Base-by-base conservation (phyloP, 73 alveolate species). In the Paramecium tetraurelia region DNA sequence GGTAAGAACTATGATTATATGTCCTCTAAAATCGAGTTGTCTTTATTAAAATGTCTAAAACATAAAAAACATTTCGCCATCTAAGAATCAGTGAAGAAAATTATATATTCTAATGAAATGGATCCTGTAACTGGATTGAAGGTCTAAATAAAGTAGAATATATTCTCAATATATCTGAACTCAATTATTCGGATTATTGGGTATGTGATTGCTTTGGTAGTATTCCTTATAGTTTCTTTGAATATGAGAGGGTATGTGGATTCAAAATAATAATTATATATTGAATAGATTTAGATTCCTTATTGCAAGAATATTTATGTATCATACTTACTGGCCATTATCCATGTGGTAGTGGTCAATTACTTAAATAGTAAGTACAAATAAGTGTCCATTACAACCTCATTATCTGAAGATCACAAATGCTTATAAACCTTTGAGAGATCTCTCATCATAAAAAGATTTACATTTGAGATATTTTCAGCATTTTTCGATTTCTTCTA, bases 401-500 rank as follows among this genome's bases (percentile, higher is more conserved):
- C 92, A 29, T 59, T 70, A 14, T 41, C 46, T 12, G 94, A 89
- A 48, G 92, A 33, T 89, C 94, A 89, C 50, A 46, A 77, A 7
- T 44, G 92, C 6, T 43, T 70, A 18, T 84, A 44, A 27, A 89
- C 69, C 4, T 70, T 40, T 31, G 87, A 89, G 33, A 89, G 63
- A 46, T 89, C 94, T 11, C 77, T 89, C 16, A 72, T 89, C 20
- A 44, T 89, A 16, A 89, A 89, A 21, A 77, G 94, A 27, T 89
- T 89, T 83, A 24, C 75, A 44, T 89, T 89, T 71, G 94, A 89
- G 36, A 89, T 68, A 35, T 38, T 89, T 14, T 89, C 86, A 35
- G 87, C 94, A 1, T 89, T 89, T 53, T 59, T 83, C n/a, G 94
- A 89, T 89, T 89, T 89, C 72, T 89, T 83, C 27, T 89, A 89